Evolutionary conservation across 495 filamentous ascomycete species (phyloP), one percentile per base, ranked within the genome.

Genomic region (Penicillium bovifimosum): DNA sequence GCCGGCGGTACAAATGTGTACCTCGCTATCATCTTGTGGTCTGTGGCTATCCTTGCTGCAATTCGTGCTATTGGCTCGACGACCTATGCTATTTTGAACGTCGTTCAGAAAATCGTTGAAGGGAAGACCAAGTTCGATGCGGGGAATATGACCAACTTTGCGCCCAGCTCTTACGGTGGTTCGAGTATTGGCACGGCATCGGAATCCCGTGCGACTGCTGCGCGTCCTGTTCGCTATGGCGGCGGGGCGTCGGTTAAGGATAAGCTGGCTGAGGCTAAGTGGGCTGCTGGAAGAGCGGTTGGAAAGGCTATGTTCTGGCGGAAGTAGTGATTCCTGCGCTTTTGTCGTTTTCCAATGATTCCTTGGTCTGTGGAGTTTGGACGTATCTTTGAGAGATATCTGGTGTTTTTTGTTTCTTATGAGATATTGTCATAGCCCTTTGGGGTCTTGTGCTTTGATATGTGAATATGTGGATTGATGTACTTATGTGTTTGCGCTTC

Each of bases 1-100:
- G 76, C 74, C 0, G 76, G 81, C 34, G 83, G 96, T 47, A 84
- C 80, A 1, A 99, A 99, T 68, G 85, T 89, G 67, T 99, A 99
- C 67, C 80, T 98, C 26, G 84, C 85, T 28, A 91, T 96, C 62
- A 87, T 97, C 60, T 78, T 99, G 6, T 99, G 95, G 95, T 71
- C 82, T 27, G 95, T 99, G 11, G 95, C 93, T 0, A 79, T 77
- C 1, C 70, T 99, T 49, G 93, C 95, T 6, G 69, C 88, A 7
- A 91, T 97, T 69, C 76, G 95, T 50, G 88, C 87, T 0, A 51
- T 96, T 2, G 95, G 93, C 0, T 83, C 77, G n/a, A 84, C 83
- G 9, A 80, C 87, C 0, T 98, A 91, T 65, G 83, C 86, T 0
- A 69, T 96, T 13, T 79, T 97, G 46, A 88, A 91, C 63, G 72